Conservation (phyloP, 768 basidiomycete genomes). For the Lactarius vividus region DNA sequence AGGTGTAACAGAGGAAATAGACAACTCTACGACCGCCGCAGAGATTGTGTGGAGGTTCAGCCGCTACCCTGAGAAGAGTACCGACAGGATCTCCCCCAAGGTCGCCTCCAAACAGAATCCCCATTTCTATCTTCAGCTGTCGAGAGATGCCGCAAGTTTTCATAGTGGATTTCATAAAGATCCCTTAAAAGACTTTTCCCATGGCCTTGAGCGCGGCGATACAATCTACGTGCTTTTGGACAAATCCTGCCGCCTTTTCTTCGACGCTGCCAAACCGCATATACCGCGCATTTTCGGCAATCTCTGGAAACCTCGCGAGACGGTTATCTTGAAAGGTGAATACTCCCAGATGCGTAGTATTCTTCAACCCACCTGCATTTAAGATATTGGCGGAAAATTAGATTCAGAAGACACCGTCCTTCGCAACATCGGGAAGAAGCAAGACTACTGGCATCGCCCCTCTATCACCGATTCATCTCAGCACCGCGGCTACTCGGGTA, state of each 20-base stretch:
- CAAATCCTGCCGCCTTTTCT: not conserved
- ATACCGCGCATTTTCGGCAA: conserved; percentile 7
- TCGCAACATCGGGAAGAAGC: not conserved
- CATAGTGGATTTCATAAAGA: not conserved
- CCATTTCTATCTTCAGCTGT: not conserved
- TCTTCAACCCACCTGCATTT: not conserved
- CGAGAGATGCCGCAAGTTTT: not conserved
- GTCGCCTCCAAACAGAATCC: not conserved
- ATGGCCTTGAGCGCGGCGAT: not conserved
- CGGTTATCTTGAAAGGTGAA: conserved; percentile 15
- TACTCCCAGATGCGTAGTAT: not conserved
- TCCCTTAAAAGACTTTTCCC: not conserved
- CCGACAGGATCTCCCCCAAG: not conserved
- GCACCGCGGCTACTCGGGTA: not conserved
- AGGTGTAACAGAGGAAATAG: not conserved
- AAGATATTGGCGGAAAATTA: not conserved
- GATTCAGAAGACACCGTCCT: not conserved
- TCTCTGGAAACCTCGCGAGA: conserved; percentile 5
- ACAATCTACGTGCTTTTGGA: conserved; percentile 1
- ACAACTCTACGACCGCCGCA: not conserved
- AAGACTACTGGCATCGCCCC: not conserved
- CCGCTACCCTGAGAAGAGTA: not conserved
- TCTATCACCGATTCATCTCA: not conserved
- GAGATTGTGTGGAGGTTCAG: conserved; percentile 1
- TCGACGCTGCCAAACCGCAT: not conserved